Conservation (phyloP, 2,329 filamentous ascomycete species). For the Penicillium sp. region DNA sequence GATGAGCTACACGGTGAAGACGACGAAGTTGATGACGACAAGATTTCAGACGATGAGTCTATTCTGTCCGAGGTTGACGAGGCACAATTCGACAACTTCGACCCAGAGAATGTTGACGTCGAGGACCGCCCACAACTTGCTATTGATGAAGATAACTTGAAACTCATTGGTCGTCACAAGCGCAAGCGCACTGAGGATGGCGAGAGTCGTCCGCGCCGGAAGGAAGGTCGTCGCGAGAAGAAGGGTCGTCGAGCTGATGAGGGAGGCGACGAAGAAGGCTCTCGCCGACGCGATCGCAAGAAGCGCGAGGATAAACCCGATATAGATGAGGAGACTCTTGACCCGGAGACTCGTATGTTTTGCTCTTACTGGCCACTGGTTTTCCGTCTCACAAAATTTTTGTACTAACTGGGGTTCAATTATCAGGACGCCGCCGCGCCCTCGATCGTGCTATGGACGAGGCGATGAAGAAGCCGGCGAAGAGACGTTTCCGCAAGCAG, state of each 20-base stretch:
- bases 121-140: slow-evolving; percentile 57
- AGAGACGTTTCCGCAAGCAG: slow-evolving; percentile 70
- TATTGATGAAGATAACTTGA: slow-evolving; percentile 61
- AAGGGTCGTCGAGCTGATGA: slow-evolving; percentile 71
- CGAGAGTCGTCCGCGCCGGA: slow-evolving; percentile 68
- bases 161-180: slow-evolving; percentile 61
- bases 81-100: slow-evolving; percentile 63
- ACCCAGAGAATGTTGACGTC: slow-evolving; percentile 59
- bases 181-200: slow-evolving; percentile 62
- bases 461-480: slow-evolving; percentile 75
- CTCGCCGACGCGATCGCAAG: slow-evolving; percentile 50
- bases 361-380: background rate
- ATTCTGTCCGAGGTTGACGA: slow-evolving; percentile 64
- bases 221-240: slow-evolving; percentile 54
- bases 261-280: slow-evolving; percentile 48
- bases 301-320: slow-evolving; percentile 56
- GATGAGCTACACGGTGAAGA: slow-evolving; percentile 15
- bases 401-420: slow-evolving; percentile 2
- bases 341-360: slow-evolving; percentile 73
- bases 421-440: slow-evolving; percentile 66
- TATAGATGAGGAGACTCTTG: slow-evolving; percentile 69
- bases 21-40: slow-evolving; percentile 37
- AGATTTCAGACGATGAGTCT: slow-evolving; percentile 59
- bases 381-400: too few relatives aligned
- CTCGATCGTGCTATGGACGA: slow-evolving; percentile 86